These are phyloP conservation scores for Pseudozyma sp. DNA, from an alignment of 1,284 basidiomycete species.

Conservation along the genomic window DNA sequence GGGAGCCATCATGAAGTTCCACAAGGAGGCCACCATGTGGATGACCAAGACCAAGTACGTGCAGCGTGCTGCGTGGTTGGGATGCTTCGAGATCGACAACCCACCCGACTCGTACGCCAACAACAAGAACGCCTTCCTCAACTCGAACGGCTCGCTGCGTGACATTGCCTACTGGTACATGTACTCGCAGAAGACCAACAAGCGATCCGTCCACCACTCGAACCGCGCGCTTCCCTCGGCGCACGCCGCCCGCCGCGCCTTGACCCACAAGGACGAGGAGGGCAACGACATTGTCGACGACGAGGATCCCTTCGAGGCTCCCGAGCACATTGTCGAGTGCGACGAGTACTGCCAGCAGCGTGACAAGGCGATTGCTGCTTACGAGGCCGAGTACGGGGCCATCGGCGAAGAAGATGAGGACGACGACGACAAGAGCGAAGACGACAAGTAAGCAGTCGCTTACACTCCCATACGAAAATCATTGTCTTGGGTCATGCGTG, in stretches of 20 bases:
- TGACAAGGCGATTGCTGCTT: conserved; percentile 36
- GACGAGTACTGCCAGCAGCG: conserved; percentile 48
- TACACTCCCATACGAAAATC: conserved; percentile 4
- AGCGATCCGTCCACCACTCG: conserved; percentile 47
- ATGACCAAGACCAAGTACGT: conserved; percentile 55
- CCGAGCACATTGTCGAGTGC: conserved; percentile 42
- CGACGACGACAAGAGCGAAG: conserved; percentile 32
- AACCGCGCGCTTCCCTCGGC: conserved; percentile 46
- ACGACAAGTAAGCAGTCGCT: conserved; percentile 4
- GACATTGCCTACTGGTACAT: conserved; percentile 58
- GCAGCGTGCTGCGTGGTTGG: conserved; percentile 64
- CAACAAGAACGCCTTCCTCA: conserved; percentile 64
- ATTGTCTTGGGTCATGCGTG: conserved; percentile 36
- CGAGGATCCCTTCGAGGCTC: conserved; percentile 38
- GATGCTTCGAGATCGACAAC: conserved; percentile 59
- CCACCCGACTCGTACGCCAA: conserved; percentile 63
- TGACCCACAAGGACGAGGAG: conserved; percentile 49
- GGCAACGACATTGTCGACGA: conserved; percentile 49
- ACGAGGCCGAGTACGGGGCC: conserved; percentile 34
- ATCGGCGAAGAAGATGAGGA: conserved; percentile 40
- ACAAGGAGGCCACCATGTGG: conserved; percentile 55
- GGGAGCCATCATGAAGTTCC: conserved; percentile 55
- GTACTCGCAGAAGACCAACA: conserved; percentile 34
- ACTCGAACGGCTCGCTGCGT: conserved; percentile 49
- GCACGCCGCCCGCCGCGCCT: conserved; percentile 33